phyloP scores from a whole-genome alignment of 305 asterid species.

The Rubia peregrina region DNA sequence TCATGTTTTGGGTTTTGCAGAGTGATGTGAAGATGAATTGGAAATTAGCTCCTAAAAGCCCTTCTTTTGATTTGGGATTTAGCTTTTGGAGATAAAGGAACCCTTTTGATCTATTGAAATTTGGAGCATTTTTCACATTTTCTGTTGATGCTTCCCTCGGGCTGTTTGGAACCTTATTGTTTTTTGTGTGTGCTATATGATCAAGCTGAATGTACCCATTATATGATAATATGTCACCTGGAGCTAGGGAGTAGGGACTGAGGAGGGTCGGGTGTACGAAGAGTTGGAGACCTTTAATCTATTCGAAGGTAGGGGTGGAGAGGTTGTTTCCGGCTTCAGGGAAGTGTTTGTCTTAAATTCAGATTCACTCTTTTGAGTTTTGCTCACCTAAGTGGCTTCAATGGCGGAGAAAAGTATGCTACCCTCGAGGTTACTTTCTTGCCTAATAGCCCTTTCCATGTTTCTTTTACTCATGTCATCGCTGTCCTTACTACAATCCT shows the following conservation, averaged over 20 bases:
- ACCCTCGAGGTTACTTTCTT: slow-evolving; percentile 49
- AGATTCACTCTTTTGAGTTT: not conserved
- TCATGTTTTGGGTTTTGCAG: not conserved
- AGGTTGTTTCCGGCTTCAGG: not conserved
- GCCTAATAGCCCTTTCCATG: slow-evolving; percentile 42
- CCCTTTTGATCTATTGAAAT: not conserved
- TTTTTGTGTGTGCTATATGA: not conserved
- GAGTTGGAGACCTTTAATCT: not conserved
- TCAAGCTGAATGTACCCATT: no score
- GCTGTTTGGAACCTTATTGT: not conserved
- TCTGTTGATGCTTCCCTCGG: not conserved
- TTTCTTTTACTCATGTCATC: slow-evolving; percentile 51
- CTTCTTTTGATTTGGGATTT: not conserved
- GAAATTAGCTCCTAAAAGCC: not conserved
- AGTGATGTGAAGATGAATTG: not conserved
- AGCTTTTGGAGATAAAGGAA: slow-evolving; percentile 5
- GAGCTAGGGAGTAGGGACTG: not conserved
- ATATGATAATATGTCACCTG: not conserved
- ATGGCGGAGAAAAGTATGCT: slow-evolving; percentile 44
- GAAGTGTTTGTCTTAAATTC: not conserved
- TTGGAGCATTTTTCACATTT: not conserved
- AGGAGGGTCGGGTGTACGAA: not conserved
- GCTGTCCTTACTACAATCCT: slow-evolving; percentile 38
- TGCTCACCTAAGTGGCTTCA: slow-evolving; percentile 28
- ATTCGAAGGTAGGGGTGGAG: not conserved